phyloP scores from a whole-genome alignment of 805 yeast species.

The Monosporozyma unispora region DNA sequence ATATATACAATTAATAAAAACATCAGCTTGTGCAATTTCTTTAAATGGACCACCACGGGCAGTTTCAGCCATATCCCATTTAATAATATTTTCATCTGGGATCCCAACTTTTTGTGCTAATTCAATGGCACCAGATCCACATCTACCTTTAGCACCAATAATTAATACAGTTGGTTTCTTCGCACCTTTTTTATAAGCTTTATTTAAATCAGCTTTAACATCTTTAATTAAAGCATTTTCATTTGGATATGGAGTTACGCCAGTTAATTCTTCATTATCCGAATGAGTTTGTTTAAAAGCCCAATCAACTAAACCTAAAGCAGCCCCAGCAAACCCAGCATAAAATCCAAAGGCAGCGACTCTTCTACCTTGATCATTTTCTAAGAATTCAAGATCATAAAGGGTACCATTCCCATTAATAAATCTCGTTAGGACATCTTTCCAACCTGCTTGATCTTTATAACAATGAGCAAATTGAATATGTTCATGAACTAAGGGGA shows the following conservation, averaged over 20 bases:
- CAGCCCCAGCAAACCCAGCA: constrained; percentile 99
- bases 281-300: constrained; percentile 74
- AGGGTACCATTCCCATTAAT: constrained; percentile 85
- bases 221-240: constrained; percentile 68
- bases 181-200: constrained; percentile 54
- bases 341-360: constrained; percentile 99
- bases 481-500: constrained; percentile 93
- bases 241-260: constrained; percentile 73
- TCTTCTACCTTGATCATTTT: constrained; percentile 91
- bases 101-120: constrained; percentile 75
- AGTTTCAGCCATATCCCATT: constrained; percentile 98
- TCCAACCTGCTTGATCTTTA: constrained; percentile 96
- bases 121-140: constrained; percentile 95
- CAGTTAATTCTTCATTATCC: constrained; percentile 62
- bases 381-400: constrained; percentile 90
- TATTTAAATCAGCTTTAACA: constrained; percentile 49
- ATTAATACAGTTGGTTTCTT: constrained; percentile 71
- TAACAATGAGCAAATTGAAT: constrained; percentile 98
- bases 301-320: constrained; percentile 91
- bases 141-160: constrained; percentile 97
- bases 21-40: constrained; percentile 79
- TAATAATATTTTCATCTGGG: constrained; percentile 71
- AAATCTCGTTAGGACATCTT: constrained; percentile 79
- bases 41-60: constrained; percentile 94
- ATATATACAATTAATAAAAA: constrained; percentile 94